Conservation (phyloP, 139 green algal genomes). For the Tetradesmus obliquus region DNA sequence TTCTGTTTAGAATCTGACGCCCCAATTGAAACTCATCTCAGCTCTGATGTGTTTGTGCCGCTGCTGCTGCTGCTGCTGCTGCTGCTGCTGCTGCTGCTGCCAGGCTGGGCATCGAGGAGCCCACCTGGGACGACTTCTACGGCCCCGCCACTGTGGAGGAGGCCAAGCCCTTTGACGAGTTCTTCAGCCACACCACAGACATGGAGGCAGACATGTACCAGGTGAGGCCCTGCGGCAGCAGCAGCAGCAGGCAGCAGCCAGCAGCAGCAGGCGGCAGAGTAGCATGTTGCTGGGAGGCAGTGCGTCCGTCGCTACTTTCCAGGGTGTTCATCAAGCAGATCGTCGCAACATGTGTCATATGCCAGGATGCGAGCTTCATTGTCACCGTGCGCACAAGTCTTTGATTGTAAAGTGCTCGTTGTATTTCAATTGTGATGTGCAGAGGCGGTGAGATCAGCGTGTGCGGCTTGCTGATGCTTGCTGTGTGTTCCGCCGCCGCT, state of each 20-base stretch:
- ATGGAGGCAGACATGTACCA: constrained; percentile 10
- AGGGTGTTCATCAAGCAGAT: too few relatives aligned
- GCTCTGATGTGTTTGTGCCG: background rate
- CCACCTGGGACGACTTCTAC: constrained; percentile 62
- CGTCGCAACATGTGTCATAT: background rate
- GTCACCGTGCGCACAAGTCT: background rate
- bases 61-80: background rate
- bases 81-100: background rate
- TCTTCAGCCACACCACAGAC: constrained; percentile 46
- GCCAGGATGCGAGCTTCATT: too few relatives aligned
- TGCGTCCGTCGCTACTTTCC: background rate
- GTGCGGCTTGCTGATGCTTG: too few relatives aligned
- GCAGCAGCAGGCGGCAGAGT: background rate
- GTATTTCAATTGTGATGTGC: background rate
- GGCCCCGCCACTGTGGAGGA: constrained; percentile 29
- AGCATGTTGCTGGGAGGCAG: background rate
- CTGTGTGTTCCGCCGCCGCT: background rate
- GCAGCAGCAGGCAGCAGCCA: background rate
- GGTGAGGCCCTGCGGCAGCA: background rate
- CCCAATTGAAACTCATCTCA: too few relatives aligned
- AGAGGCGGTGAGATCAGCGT: background rate
- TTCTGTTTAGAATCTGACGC: too few relatives aligned
- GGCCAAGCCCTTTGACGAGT: constrained; percentile 57
- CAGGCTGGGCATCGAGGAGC: constrained; percentile 54
- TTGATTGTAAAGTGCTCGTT: background rate